Conservation (phyloP, 2,329 filamentous ascomycete species). For the Colletotrichum eremochloae region DNA sequence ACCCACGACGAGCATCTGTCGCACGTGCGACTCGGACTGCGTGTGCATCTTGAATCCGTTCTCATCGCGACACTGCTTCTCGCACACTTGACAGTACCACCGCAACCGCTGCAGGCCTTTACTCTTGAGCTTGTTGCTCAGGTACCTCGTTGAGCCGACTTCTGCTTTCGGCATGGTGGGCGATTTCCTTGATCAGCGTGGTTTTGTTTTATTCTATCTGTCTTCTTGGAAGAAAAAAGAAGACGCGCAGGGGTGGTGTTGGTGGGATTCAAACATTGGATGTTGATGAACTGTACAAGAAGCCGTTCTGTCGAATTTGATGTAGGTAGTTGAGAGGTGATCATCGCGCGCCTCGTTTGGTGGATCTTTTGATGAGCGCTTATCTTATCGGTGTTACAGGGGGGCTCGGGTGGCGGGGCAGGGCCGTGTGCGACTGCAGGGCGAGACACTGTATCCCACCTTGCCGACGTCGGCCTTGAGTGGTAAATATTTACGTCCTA, state of each 20-base stretch:
- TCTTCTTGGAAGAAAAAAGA: neutral
- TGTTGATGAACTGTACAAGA: neutral
- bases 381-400: conserved; percentile 35
- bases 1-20: conserved; percentile 89
- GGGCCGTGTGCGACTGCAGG: conserved; percentile 12
- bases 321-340: neutral
- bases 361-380: conserved; percentile 3
- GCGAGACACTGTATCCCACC: conserved; percentile 29
- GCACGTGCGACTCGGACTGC: conserved; percentile 86
- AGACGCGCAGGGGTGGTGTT: neutral
- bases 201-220: neutral
- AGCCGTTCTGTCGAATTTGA: neutral
- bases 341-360: neutral
- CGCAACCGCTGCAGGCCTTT: conserved; percentile 83
- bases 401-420: conserved; percentile 21
- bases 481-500: conserved; percentile 30
- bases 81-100: conserved; percentile 92
- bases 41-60: conserved; percentile 95
- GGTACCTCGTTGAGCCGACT: conserved; percentile 89
- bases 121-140: conserved; percentile 91
- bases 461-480: conserved; percentile 35
- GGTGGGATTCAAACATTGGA: neutral
- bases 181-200: neutral
- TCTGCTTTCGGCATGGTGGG: conserved; percentile 90
- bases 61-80: conserved; percentile 76